Evolutionary conservation across 257 asterid genomes (phyloP), one percentile per base, ranked within the genome.

Genomic region (Asclepias syriaca): DNA sequence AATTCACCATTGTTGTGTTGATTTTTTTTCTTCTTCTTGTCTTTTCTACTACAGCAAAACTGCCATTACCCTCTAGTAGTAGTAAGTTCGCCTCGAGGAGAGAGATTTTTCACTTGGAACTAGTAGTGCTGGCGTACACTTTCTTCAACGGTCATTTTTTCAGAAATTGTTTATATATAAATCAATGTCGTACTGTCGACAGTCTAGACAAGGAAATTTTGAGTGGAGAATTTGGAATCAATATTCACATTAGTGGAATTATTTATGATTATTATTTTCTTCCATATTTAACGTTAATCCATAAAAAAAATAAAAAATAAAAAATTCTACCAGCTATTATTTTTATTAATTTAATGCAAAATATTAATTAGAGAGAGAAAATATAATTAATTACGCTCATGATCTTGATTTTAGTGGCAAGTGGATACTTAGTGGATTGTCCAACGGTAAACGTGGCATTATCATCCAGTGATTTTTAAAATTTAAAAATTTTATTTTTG

Each of bases 101-200:
- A 75, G 67, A 18, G 34, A 15, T 6, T 34, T 34, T 34, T 4
- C 4, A 0, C 5, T 34, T 3, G 39, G 39, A 34, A n/a, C 4
- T 32, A 4, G 48, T 43, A 8, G 48, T 12, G 37, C 48, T 0
- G 34, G n/a, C n/a, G 40, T 61, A 2, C 39, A 34, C 39, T 34
- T 34, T 34, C 53, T 65, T 55, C 63, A 87, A 87, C 93, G 93
- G 93, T 85, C 85, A 65, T 34, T 29, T 55, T 59, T 74, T 55
- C n/a, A 48, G 6, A 43, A 21, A 21, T 3, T 24, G 46, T 66
- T 77, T 55, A 49, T 59, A 84, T 29, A 29, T 29, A 29, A 1
- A 29, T 73, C 69, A 68, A 65, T 73, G 79, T 71, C 74, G 43
- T 43, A 64, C 75, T 53, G 6, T 15, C 48, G 48, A 43, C 37